Evolutionary conservation across 768 basidiomycete genomes (phyloP).

Genomic region (Symmetrospora coprosmae): DNA sequence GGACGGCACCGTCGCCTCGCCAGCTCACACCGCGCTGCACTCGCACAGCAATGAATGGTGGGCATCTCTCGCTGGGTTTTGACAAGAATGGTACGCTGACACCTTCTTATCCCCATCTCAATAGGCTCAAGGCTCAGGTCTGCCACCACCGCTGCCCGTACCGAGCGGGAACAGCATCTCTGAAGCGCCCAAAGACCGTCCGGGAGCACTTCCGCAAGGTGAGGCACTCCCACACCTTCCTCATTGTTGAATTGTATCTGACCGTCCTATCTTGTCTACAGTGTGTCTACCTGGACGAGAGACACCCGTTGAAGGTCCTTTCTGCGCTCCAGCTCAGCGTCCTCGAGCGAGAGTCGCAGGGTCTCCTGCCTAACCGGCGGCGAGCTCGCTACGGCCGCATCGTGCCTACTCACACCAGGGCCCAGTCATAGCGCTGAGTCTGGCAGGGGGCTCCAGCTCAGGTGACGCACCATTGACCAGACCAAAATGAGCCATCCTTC

Average conservation of each 20-base stretch:
- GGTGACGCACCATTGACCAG: too few species aligned
- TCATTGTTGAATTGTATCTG: background rate
- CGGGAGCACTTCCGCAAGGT: conserved; percentile 18
- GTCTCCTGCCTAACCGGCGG: background rate
- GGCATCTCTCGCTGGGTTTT: too few species aligned
- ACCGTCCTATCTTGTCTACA: background rate
- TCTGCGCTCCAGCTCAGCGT: conserved; percentile 11
- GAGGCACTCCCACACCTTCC: background rate
- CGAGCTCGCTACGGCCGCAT: too few species aligned
- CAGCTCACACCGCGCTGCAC: background rate
- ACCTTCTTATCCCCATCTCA: background rate
- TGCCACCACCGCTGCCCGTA: conserved; percentile 11
- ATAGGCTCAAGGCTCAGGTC: conserved; percentile 11
- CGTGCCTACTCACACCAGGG: too few species aligned
- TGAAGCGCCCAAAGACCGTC: conserved; percentile 18
- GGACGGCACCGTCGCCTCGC: conserved; percentile 5
- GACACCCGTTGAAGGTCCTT: conserved; percentile 11
- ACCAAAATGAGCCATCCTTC: too few species aligned
- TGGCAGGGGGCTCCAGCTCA: too few species aligned
- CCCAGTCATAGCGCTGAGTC: too few species aligned
- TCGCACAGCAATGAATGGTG: conserved; percentile 16
- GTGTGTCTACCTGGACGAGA: conserved; percentile 10
- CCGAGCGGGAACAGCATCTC: conserved; percentile 13
- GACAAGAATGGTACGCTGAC: too few species aligned
- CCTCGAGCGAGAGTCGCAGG: conserved; percentile 17